phyloP scores from a whole-genome alignment of 306 rosid genomes.

The Gillenia trifoliata region DNA sequence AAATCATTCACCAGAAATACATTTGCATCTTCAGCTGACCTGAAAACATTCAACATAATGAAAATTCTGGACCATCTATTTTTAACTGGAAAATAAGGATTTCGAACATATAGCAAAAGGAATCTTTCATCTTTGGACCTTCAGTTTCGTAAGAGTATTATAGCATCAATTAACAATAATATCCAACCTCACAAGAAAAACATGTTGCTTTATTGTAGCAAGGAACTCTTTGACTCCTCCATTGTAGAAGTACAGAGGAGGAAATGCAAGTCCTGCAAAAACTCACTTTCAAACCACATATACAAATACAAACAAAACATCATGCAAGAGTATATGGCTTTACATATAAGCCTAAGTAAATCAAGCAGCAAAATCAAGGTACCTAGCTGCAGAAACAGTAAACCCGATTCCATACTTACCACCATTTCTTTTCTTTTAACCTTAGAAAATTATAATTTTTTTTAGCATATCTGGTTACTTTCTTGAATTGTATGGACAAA shows the following conservation, averaged over 20 bases:
- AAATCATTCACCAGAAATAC: constrained; percentile 84
- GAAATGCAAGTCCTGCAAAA: constrained; percentile 86
- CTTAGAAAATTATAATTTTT: background rate
- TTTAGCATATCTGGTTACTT: background rate
- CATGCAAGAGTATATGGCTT: background rate
- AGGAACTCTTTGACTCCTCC: constrained; percentile 99
- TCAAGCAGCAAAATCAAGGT: background rate
- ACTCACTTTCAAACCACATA: constrained; percentile 13
- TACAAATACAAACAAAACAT: constrained; percentile 5
- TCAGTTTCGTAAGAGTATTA: background rate
- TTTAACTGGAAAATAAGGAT: background rate
- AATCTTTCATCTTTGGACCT: background rate
- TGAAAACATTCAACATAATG: constrained; percentile 32
- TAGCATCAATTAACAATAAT: background rate
- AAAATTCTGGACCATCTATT: background rate
- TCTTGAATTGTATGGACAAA: background rate
- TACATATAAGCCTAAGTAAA: background rate
- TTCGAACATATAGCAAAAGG: background rate
- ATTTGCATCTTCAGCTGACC: constrained; percentile 89
- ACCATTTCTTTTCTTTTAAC: background rate
- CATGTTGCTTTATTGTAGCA: constrained; percentile 89
- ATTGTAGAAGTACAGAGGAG: constrained; percentile 89
- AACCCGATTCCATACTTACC: background rate
- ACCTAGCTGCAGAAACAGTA: background rate
- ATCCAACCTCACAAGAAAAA: constrained; percentile 83